Conservation (phyloP, 1,139 yeast genomes). For the Debaryomyces coudertii region DNA sequence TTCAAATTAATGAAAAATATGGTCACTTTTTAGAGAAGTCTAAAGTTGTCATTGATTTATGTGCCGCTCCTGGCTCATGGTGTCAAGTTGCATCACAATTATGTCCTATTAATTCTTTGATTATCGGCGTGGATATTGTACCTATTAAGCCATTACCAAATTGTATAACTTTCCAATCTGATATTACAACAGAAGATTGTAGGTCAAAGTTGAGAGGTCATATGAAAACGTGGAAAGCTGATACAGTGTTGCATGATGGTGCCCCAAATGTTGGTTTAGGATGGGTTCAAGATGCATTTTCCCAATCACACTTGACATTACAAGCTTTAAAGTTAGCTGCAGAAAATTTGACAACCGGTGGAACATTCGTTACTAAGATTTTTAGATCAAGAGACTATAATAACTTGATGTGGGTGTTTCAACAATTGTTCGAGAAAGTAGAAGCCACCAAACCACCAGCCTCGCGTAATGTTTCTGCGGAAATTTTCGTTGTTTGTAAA, state of each 20-base stretch:
- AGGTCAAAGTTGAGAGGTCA: slow-evolving; percentile 91
- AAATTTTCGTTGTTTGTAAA: slow-evolving; percentile 94
- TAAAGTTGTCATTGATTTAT: slow-evolving; percentile 94
- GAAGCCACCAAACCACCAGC: slow-evolving; percentile 99
- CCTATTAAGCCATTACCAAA: slow-evolving; percentile 95
- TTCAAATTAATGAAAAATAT: slow-evolving; percentile 94
- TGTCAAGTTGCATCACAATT: slow-evolving; percentile 96
- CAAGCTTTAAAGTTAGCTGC: slow-evolving; percentile 93
- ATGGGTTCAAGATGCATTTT: slow-evolving; percentile 99
- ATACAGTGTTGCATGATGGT: slow-evolving; percentile 97
- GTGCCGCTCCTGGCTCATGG: slow-evolving; percentile 99
- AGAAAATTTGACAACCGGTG: slow-evolving; percentile 90
- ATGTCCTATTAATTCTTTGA: slow-evolving; percentile 89
- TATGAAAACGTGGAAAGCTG: slow-evolving; percentile 99
- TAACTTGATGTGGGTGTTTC: slow-evolving; percentile 95
- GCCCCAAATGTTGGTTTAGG: slow-evolving; percentile 99
- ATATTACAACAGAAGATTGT: slow-evolving; percentile 97
- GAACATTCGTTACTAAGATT: slow-evolving; percentile 95
- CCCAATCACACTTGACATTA: slow-evolving; percentile 92
- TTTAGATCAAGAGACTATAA: slow-evolving; percentile 98
- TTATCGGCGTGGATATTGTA: slow-evolving; percentile 96
- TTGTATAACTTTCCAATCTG: slow-evolving; percentile 92
- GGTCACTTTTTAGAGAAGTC: slow-evolving; percentile 95
- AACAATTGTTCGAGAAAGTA: slow-evolving; percentile 91
- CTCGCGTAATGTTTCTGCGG: slow-evolving; percentile 98